Percentiles rank a stretch among this genome's conserved stretches.
Evolutionary conservation across 345 rosid species (phyloP).

Genomic region (Eucalyptus viminalis): DNA sequence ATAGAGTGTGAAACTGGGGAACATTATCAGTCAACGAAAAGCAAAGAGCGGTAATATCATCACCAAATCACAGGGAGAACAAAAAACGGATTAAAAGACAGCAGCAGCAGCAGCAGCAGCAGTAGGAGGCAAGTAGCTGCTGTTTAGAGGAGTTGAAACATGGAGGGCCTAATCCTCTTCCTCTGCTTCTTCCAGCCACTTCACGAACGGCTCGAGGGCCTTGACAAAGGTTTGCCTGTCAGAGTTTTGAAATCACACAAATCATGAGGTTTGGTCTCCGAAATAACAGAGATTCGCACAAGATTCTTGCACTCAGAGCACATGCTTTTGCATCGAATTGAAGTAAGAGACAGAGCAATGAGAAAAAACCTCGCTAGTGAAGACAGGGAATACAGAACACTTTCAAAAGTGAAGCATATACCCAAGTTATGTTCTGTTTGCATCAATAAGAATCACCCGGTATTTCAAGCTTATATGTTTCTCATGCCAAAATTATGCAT

Average conservation of each 20-base stretch:
- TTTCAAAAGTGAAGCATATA: neutral
- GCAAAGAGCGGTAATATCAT: neutral
- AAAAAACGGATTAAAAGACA: neutral
- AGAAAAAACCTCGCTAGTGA: neutral
- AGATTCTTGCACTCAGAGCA: neutral
- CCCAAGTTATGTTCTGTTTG: neutral
- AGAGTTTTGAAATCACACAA: neutral
- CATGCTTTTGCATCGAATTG: neutral
- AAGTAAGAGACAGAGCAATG: neutral
- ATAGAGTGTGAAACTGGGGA: neutral
- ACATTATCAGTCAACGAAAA: neutral
- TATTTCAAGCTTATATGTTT: neutral
- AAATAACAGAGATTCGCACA: neutral
- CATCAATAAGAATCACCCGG: neutral
- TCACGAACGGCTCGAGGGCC: slow-evolving; percentile 85
- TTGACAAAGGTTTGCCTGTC: slow-evolving; percentile 88
- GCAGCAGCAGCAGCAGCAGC: neutral
- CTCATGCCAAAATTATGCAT: neutral
- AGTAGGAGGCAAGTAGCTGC: neutral
- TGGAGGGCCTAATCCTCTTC: slow-evolving; percentile 56
- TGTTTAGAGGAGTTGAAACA: neutral
- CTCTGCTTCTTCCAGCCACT: slow-evolving; percentile 98
- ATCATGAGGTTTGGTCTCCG: neutral
- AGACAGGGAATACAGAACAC: neutral
- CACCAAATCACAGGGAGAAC: neutral